Conservation (phyloP, 495 filamentous ascomycete genomes). For the Podospora pseudoanserina region DNA sequence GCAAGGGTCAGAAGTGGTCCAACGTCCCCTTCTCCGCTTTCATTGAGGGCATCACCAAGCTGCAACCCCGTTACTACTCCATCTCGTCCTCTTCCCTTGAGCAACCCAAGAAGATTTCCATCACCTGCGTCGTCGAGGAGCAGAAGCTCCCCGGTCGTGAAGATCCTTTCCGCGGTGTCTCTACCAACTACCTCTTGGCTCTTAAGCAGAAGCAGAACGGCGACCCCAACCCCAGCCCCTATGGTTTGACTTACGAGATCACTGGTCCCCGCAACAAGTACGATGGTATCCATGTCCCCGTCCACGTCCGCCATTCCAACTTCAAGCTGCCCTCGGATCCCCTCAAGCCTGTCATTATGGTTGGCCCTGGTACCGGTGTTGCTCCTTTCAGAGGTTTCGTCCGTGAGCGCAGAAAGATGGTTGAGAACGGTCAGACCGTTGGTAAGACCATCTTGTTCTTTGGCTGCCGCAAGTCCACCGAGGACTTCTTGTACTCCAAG, state of each 20-base stretch:
- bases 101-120: conserved; percentile 87
- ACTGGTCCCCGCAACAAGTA: conserved; percentile 94
- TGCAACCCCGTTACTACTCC: conserved; percentile 98
- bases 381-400: conserved; percentile 95
- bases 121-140: conserved; percentile 93
- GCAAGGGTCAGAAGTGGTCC: conserved; percentile 67
- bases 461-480: conserved; percentile 75
- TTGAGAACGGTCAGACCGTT: conserved; percentile 74
- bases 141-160: conserved; percentile 69
- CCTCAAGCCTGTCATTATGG: conserved; percentile 87
- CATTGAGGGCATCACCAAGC: conserved; percentile 89
- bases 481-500: conserved; percentile 89
- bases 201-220: conserved; percentile 97
- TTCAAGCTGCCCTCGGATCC: conserved; percentile 98
- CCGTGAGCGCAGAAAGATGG: conserved; percentile 83
- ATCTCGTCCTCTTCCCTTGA: conserved; percentile 96
- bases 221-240: conserved; percentile 77
- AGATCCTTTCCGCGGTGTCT: conserved; percentile 87
- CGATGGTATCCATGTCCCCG: conserved; percentile 90
- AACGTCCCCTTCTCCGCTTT: conserved; percentile 89
- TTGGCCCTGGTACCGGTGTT: conserved; percentile 95
- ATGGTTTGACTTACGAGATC: conserved; percentile 85
- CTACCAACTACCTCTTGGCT: conserved; percentile 94
- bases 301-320: conserved; percentile 96
- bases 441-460: conserved; percentile 92